phyloP scores from a whole-genome alignment of 2,329 filamentous ascomycete genomes.

The Xylaria sp. region DNA sequence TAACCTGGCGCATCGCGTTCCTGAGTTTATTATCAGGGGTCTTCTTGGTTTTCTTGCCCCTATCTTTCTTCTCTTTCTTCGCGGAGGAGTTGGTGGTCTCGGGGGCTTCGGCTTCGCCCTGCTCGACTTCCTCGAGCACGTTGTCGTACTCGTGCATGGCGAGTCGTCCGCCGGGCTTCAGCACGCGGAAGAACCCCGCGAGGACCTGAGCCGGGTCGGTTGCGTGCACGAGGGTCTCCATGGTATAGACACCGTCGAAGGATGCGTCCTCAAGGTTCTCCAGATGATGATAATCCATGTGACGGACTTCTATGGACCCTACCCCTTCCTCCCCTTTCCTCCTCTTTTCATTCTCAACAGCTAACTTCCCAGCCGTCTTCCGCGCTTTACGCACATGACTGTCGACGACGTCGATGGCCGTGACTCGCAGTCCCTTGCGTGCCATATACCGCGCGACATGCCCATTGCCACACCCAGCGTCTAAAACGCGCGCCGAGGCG shows the following conservation, averaged over 20 bases:
- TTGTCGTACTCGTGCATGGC: slow-evolving; percentile 56
- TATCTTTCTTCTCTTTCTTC: no score
- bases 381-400: slow-evolving; percentile 53
- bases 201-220: slow-evolving; percentile 52
- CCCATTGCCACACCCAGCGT: slow-evolving; percentile 58
- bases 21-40: slow-evolving; percentile 38
- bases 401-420: slow-evolving; percentile 56
- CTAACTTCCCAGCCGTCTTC: slow-evolving; percentile 1
- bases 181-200: slow-evolving; percentile 52
- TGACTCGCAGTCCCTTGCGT: slow-evolving; percentile 46
- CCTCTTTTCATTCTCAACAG: slow-evolving; percentile 38
- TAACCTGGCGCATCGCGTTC: slow-evolving; percentile 46
- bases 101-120: neutral
- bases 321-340: slow-evolving; percentile 45
- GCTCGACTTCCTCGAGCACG: slow-evolving; percentile 7
- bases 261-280: slow-evolving; percentile 45
- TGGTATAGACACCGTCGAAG: slow-evolving; percentile 60
- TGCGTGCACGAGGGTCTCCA: slow-evolving; percentile 62
- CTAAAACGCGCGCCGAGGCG: slow-evolving; percentile 51
- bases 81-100: no score
- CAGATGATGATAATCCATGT: slow-evolving; percentile 59
- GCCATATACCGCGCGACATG: slow-evolving; percentile 58
- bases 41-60: slow-evolving; percentile 27
- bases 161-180: slow-evolving; percentile 54
- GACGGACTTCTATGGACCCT: slow-evolving; percentile 42